A percentile compares a stretch with the other conserved stretches of the same genome.
phyloP scores from a whole-genome alignment of 2,329 filamentous ascomycete genomes.

The Ambrosiella cleistominuta region DNA sequence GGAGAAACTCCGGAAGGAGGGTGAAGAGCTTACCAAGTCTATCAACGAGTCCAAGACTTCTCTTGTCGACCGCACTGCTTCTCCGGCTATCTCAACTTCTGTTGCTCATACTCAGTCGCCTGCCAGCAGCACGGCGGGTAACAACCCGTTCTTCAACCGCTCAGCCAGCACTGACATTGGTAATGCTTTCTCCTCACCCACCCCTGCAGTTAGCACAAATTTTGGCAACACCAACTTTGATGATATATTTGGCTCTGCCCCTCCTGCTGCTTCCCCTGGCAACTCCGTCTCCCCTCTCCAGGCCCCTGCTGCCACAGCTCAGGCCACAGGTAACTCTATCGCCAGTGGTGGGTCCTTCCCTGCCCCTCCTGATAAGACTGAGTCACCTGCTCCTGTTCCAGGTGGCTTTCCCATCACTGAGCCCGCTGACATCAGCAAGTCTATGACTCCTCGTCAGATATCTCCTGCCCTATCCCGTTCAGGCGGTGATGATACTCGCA shows the following conservation, averaged over 20 bases:
- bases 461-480: slow-evolving; percentile 44
- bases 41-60: slow-evolving; percentile 6
- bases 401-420: slow-evolving; percentile 23
- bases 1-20: slow-evolving; percentile 71
- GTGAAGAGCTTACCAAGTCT: slow-evolving; percentile 44
- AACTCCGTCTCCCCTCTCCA: slow-evolving; percentile 45
- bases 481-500: slow-evolving; percentile 22
- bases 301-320: slow-evolving; percentile 25
- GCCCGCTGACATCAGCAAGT: slow-evolving; percentile 41
- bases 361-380: slow-evolving; percentile 2
- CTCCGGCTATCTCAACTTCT: slow-evolving; percentile 29
- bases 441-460: slow-evolving; percentile 52
- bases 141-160: slow-evolving; percentile 86
- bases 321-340: slow-evolving; percentile 39
- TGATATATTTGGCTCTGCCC: slow-evolving; percentile 59
- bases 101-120: slow-evolving; percentile 50
- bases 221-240: slow-evolving; percentile 62
- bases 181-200: slow-evolving; percentile 31
- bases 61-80: slow-evolving; percentile 25
- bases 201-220: slow-evolving; percentile 29
- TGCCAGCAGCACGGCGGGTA: slow-evolving; percentile 40
- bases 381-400: slow-evolving; percentile 33
- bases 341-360: slow-evolving; percentile 15
- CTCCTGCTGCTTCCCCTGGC: slow-evolving; percentile 19
- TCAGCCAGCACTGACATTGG: slow-evolving; percentile 44